Conservation (phyloP, 768 basidiomycete species). For the Pholiota microspora region DNA sequence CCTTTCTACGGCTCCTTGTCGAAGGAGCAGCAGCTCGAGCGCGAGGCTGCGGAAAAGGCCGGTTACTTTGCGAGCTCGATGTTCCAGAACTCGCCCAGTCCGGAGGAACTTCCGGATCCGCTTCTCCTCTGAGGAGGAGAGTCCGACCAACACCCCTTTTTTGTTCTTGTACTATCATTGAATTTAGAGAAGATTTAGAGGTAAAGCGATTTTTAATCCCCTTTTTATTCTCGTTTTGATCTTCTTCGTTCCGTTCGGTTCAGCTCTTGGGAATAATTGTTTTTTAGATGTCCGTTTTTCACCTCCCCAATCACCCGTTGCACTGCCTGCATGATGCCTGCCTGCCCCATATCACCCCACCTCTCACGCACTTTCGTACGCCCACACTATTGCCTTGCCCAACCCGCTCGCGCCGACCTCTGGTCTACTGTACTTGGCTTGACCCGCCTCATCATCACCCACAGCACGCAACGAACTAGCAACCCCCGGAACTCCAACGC, state of each 20-base stretch:
- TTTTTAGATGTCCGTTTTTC: slow-evolving; percentile 19
- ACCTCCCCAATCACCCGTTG: slow-evolving; percentile 1
- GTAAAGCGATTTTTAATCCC: slow-evolving; percentile 13
- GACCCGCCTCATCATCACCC: background rate
- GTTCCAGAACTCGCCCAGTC: slow-evolving; percentile 87
- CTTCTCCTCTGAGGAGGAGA: slow-evolving; percentile 47
- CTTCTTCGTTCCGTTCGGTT: background rate
- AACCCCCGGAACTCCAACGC: background rate
- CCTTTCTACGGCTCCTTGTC: slow-evolving; percentile 16
- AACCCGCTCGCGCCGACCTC: background rate
- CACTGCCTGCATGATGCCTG: slow-evolving; percentile 6
- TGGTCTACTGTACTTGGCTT: background rate
- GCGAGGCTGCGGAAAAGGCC: slow-evolving; percentile 31
- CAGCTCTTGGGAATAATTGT: slow-evolving; percentile 20
- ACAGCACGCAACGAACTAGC: background rate
- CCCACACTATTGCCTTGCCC: background rate
- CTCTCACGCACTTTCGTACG: background rate
- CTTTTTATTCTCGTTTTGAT: background rate
- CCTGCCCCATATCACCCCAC: slow-evolving; percentile 1
- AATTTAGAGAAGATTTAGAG: slow-evolving; percentile 29
- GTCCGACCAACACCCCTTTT: slow-evolving; percentile 2
- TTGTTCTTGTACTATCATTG: slow-evolving; percentile 14
- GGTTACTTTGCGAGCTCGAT: slow-evolving; percentile 76
- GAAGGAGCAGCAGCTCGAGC: slow-evolving; percentile 28
- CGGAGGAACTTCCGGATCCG: slow-evolving; percentile 76